These are phyloP conservation scores for Epichloe gansuensis DNA, from an alignment of 2,329 filamentous ascomycete species.

Conservation along the genomic window DNA sequence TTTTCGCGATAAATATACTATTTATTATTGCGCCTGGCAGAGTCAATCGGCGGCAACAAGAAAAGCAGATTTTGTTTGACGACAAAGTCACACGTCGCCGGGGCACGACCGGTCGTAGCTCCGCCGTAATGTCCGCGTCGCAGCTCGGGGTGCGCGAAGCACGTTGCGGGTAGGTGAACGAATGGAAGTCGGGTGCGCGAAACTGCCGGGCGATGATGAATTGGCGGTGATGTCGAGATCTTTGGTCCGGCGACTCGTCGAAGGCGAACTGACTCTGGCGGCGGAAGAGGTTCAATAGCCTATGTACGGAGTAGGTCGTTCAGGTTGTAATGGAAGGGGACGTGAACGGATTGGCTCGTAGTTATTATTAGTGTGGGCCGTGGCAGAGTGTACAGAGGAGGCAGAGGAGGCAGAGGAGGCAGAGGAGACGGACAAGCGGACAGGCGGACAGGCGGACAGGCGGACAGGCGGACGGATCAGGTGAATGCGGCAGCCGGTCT, in stretches of 20 bases:
- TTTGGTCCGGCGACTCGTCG: not conserved
- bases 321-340: not conserved
- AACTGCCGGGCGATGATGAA: not conserved
- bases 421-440: not conserved
- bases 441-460: not conserved
- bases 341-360: slow-evolving; percentile 3
- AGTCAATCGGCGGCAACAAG: not conserved
- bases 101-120: not conserved
- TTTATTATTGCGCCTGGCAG: not conserved
- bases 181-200: not conserved
- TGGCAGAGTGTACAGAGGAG: not conserved
- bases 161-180: not conserved
- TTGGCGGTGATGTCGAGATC: slow-evolving; percentile 2
- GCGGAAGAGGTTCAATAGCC: not conserved
- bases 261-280: not conserved
- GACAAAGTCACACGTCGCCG: not conserved
- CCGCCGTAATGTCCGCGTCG: slow-evolving; percentile 2
- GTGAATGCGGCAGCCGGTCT: slow-evolving; percentile 2
- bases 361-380: slow-evolving; percentile 2
- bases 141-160: not conserved
- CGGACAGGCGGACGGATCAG: slow-evolving; percentile 5
- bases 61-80: not conserved
- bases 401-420: not conserved
- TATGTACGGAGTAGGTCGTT: not conserved
- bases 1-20: not conserved